Evolutionary conservation across 768 basidiomycete genomes (phyloP), one percentile per base, ranked within the genome.

Genomic region (Suillus cothurnatus): DNA sequence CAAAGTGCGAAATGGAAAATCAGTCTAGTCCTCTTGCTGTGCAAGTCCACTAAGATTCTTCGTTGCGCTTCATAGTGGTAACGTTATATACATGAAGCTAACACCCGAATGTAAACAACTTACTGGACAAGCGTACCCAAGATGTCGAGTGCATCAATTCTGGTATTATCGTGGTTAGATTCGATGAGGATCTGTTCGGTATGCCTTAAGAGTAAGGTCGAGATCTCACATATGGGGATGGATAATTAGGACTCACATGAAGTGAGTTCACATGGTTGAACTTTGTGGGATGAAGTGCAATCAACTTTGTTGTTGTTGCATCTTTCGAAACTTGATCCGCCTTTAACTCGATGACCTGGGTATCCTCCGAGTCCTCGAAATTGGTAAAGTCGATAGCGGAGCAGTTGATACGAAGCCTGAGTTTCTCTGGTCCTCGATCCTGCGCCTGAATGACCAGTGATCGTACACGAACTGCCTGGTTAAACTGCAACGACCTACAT

Each of bases 181-280:
- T 77, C 81, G 47, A 93, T 84, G 70, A 93, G 92, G 47, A 93
- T 83, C 89, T 92, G 65, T 15, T 2, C 41, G 49, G 15, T 9
- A 59, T 11, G 45, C 57, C 41, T 19, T 38, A n/a, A 34, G 56
- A 3, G 19, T 32, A 15, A 36, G 55, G 4, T 36, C 1, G 31
- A 63, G 11, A 11, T 43, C 32, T 8, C 32, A 14, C 21, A 52
- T 21, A n/a, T n/a, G n/a, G n/a, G n/a, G 23, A 14, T 23, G 31
- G 12, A 32, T 31, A 4, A 47, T 4, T 19, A 43, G 63, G 12
- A 67, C 63, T 47, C 68, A 90, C 91, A 73, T 89, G 87, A 32
- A 93, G 73, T 57, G 82, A 85, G 64, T 84, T 89, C 63, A 92
- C 88, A 23, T 74, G 77, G 78, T 90, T 90, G 74, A 93, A 92